Base-by-base conservation (phyloP, 257 asterid species). In the Solanum sparsipilum region DNA sequence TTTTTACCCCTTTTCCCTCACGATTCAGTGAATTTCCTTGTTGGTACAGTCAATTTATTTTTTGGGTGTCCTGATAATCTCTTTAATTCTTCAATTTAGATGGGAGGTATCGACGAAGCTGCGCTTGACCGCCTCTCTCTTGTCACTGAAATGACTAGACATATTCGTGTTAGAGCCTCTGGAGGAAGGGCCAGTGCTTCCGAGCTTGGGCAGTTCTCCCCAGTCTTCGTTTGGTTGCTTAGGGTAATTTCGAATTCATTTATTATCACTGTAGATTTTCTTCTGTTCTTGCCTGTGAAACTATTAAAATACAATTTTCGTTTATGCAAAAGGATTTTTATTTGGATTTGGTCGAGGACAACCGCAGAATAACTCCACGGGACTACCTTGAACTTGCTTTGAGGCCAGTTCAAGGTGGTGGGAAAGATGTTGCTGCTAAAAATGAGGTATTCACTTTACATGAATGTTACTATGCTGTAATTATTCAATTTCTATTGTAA, bases 91-190 rank as follows among this genome's bases (percentile, higher is more conserved):
- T 86, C 67, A 48, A 89, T 90, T 85, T 90, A 97, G 99, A 97
- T 97, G 99, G 99, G 99, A 87, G 99, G 98, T 78, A 97, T 97
- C 84, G 99, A 97, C 85, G 99, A 97, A 93, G 98, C 98, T 92
- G 98, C 99, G 84, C 94, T 97, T 70, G 99, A 97, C 91, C 98
- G 98, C 75, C 96, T 97, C 73, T 97, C 99, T 86, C 98, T 97
- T 89, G 99, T 97, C 88, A 97, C 99, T 73, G 99, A 97, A 93
- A 97, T 96, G 99, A 96, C 99, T 85, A 97, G 94, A 93, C 99
- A 95, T 91, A 97, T 97, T 88, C 98, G 99, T 38, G 98, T 96
- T 36, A 93, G 98, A 91, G 99, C 99, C 34, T 94, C 98, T 84
- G 98, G 97, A 58, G 98, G 98, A 72, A 94, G 91, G 92, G 92